Evolutionary conservation across 768 basidiomycete species (phyloP).

Genomic region (Pleurotus ostreatus): DNA sequence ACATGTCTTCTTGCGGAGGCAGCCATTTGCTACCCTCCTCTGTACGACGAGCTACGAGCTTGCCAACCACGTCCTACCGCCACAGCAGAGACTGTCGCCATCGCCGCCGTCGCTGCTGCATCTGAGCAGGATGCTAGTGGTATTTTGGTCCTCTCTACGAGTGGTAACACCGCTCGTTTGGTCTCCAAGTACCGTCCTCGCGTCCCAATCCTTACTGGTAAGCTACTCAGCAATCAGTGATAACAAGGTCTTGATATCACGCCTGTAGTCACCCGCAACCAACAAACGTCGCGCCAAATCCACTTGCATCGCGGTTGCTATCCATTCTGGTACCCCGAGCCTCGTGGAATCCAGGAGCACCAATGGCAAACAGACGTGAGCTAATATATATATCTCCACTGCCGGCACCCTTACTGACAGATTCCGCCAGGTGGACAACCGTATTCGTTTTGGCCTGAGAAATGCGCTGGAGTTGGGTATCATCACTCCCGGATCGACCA

Average conservation of each 20-base stretch:
- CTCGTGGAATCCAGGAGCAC: constrained; percentile 79
- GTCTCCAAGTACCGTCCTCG: constrained; percentile 94
- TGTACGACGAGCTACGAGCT: constrained; percentile 84
- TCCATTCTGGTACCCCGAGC: constrained; percentile 95
- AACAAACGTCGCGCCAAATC: constrained; percentile 93
- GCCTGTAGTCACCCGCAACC: constrained; percentile 85
- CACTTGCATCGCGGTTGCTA: constrained; percentile 97
- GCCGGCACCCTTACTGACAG: too few species aligned
- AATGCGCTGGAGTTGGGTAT: constrained; percentile 81
- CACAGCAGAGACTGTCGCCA: constrained; percentile 93
- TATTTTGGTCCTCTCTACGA: constrained; percentile 94
- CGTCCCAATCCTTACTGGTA: constrained; percentile 93
- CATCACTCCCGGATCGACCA: constrained; percentile 82
- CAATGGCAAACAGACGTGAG: constrained; percentile 98
- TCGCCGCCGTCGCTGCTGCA: constrained; percentile 94
- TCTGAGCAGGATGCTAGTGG: constrained; percentile 93
- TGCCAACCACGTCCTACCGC: constrained; percentile 85
- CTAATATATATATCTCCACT: constrained; percentile 2
- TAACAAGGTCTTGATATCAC: neutral
- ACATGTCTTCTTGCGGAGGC: constrained; percentile 96
- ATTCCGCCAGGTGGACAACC: constrained; percentile 69
- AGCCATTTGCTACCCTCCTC: constrained; percentile 90
- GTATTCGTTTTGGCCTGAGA: constrained; percentile 84
- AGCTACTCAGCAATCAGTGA: constrained; percentile 14
- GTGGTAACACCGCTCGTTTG: constrained; percentile 92